phyloP scores from a whole-genome alignment of 441 rosid species.

The Dalechampia spathulata region DNA sequence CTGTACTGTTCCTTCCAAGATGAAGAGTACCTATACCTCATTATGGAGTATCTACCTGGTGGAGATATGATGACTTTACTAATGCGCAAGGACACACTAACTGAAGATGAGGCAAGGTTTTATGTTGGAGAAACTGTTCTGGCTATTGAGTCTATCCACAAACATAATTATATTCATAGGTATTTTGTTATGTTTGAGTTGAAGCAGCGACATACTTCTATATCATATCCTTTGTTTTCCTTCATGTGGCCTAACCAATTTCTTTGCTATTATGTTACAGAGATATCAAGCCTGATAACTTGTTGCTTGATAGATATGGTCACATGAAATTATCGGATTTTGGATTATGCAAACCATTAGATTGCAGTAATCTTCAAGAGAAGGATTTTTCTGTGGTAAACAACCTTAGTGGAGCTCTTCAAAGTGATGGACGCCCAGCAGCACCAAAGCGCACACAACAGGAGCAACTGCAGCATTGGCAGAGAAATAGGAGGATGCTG shows the following conservation, averaged over 20 bases:
- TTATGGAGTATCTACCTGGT: constrained; percentile 97
- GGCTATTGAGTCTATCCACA: constrained; percentile 93
- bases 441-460: constrained; percentile 81
- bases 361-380: constrained; percentile 85
- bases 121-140: constrained; percentile 92
- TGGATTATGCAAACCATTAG: constrained; percentile 91
- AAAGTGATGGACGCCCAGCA: constrained; percentile 87
- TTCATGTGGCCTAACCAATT: constrained; percentile 1
- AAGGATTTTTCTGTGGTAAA: constrained; percentile 62
- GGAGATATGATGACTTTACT: constrained; percentile 99
- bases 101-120: constrained; percentile 91
- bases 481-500: constrained; percentile 91
- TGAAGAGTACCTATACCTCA: constrained; percentile 82
- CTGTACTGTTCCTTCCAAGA: constrained; percentile 96
- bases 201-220: not conserved
- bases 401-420: constrained; percentile 83
- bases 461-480: constrained; percentile 94
- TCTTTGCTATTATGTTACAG: constrained; percentile 34
- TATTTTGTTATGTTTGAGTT: constrained; percentile 17
- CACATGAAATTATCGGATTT: constrained; percentile 96
- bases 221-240: constrained; percentile 4
- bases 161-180: constrained; percentile 96
- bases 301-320: constrained; percentile 81
- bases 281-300: constrained; percentile 94
- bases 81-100: constrained; percentile 87